Base-by-base conservation (phyloP, 75 land plant species). In the Adiantum capillusveneris region DNA sequence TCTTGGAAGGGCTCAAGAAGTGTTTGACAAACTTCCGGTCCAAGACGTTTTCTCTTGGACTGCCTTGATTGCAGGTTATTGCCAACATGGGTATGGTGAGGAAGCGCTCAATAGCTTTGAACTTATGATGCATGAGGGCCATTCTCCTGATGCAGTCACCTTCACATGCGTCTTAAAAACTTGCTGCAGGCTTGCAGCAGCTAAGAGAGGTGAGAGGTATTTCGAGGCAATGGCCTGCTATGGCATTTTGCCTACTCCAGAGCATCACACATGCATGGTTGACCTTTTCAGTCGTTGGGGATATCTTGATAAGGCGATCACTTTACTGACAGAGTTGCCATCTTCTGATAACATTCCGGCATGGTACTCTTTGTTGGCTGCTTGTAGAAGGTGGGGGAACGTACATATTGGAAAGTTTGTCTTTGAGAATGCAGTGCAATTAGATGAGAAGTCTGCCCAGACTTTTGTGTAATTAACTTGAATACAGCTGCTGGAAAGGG, bases 311-410 rank as follows among this genome's bases (percentile, higher is more conserved):
- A 68, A 68, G 62, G 85, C 86, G 25, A 31, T 48, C 0, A 65
- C 72, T 0, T 55, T 83, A 26, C 31, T 83, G 2, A 52, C 29
- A 18, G 69, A 58, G 39, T 72, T 79, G 86, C 86, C 79, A 7
- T 25, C 69, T 25, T 57, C 72, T 49, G 73, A 78, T 57, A 75
- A 45, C 64, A 67, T 73, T 0, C 64, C 62, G 42, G 74, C 67
- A 22, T 79, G 83, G 87, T 77, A 79, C 56, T 74, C 87, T 41
- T 58, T 84, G 72, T 76, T 84, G 7, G 70, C 65, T 65, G 83
- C 80, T 42, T 82, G 76, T 55, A 48, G 69, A 14, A 65, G 62
- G 28, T 41, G 37, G 36, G 67, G 76, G 43, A 66, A 79, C 64
- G 71, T 73, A 34, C 71, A 75, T 42, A 29, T 83, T 39, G 86